Evolutionary conservation across 352 stramenopile species (phyloP).

Genomic region (Pythium vanterpoolii): DNA sequence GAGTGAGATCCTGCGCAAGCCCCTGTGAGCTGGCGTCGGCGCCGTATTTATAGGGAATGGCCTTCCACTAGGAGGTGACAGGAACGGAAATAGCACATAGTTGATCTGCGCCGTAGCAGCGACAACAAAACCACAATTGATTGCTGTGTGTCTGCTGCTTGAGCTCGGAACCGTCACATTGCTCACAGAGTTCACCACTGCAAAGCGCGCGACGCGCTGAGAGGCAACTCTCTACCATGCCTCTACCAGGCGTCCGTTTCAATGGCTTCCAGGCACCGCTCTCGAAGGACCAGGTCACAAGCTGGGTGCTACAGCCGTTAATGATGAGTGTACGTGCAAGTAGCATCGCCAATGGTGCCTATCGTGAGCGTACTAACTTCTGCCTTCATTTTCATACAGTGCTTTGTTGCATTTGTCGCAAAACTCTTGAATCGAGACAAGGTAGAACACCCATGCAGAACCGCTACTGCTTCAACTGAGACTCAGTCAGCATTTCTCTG

Average conservation of each 20-base stretch:
- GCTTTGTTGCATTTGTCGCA: slow-evolving; percentile 64
- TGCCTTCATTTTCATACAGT: background rate
- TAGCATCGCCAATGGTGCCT: background rate
- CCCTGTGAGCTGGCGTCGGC: slow-evolving; percentile 22
- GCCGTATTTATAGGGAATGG: slow-evolving; percentile 23
- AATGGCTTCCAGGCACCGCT: slow-evolving; percentile 83
- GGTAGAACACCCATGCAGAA: slow-evolving; percentile 21
- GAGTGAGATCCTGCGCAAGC: slow-evolving; percentile 57
- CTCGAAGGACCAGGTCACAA: slow-evolving; percentile 69
- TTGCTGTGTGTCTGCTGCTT: background rate
- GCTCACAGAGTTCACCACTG: too few relatives aligned
- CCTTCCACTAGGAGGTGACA: background rate
- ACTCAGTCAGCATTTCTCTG: background rate
- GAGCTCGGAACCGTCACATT: background rate
- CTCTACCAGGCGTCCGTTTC: background rate
- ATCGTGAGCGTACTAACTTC: background rate
- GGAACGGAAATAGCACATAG: slow-evolving; percentile 13
- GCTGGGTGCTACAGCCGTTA: slow-evolving; percentile 71
- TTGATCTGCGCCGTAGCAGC: background rate
- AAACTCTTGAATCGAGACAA: slow-evolving; percentile 52
- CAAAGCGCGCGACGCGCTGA: too few relatives aligned
- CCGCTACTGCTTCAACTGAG: background rate
- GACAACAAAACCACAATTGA: background rate
- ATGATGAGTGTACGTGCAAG: slow-evolving; percentile 48
- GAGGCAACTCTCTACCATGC: background rate